These are phyloP conservation scores for Parathielavia hyrcaniae DNA, from an alignment of 495 filamentous ascomycete genomes.

Conservation along the genomic window DNA sequence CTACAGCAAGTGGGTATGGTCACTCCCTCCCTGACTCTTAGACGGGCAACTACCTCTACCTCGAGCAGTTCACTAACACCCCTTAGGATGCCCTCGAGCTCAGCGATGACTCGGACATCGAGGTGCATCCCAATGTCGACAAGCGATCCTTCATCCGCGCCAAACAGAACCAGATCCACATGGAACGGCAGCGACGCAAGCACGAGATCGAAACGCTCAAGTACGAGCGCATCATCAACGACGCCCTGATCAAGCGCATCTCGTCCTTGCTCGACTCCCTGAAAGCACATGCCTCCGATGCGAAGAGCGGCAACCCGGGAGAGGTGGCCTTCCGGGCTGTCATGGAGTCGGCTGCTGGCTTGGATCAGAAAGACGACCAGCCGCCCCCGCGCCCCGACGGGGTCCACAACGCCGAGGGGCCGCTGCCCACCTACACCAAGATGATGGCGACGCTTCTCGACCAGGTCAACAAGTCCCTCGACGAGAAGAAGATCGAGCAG, in stretches of 20 bases:
- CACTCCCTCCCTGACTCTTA: background rate
- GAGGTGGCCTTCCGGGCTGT: slow-evolving; percentile 81
- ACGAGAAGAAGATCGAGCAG: slow-evolving; percentile 51
- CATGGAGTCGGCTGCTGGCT: slow-evolving; percentile 59
- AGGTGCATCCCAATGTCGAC: slow-evolving; percentile 98
- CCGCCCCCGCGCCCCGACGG: slow-evolving; percentile 66
- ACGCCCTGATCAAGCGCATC: slow-evolving; percentile 78
- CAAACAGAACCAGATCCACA: slow-evolving; percentile 94
- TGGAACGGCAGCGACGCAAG: slow-evolving; percentile 73
- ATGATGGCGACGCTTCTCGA: slow-evolving; percentile 93
- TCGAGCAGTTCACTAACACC: background rate
- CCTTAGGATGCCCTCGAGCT: slow-evolving; percentile 83
- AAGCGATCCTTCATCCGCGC: slow-evolving; percentile 97
- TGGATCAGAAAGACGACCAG: slow-evolving; percentile 64
- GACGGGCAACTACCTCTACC: background rate
- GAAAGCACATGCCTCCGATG: slow-evolving; percentile 59
- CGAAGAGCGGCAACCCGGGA: slow-evolving; percentile 57
- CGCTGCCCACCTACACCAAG: slow-evolving; percentile 76
- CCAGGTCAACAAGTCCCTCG: slow-evolving; percentile 85
- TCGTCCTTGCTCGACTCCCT: slow-evolving; percentile 66
- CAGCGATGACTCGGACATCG: slow-evolving; percentile 95
- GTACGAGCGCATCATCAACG: slow-evolving; percentile 90
- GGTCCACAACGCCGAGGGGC: slow-evolving; percentile 66
- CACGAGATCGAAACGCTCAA: slow-evolving; percentile 85
- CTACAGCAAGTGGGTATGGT: slow-evolving; percentile 84